These are phyloP conservation scores for Chlamydomonas sphaeroides DNA, from an alignment of 139 green algal species.

Conservation along the genomic window DNA sequence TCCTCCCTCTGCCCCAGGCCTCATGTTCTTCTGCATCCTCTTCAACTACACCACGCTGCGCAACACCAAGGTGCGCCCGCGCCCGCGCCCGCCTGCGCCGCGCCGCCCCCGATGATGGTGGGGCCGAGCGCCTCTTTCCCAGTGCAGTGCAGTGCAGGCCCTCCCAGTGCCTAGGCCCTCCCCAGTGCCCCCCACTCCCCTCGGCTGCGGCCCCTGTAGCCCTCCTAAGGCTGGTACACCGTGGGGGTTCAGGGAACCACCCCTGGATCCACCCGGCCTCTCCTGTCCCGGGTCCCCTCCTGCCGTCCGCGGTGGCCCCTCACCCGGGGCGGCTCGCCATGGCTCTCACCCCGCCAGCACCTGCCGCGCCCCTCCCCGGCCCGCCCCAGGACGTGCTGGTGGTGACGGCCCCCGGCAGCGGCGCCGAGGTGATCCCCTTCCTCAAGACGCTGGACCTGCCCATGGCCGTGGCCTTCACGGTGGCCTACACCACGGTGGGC, in stretches of 20 bases:
- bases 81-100: too few species aligned
- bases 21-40: slow-evolving; percentile 95
- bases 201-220: too few species aligned
- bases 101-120: too few species aligned
- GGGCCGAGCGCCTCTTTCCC: neutral
- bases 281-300: too few species aligned
- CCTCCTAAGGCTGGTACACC: too few species aligned
- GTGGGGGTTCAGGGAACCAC: too few species aligned
- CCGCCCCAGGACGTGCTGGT: neutral
- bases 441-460: slow-evolving; percentile 17
- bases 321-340: too few species aligned
- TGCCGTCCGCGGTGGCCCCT: too few species aligned
- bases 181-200: too few species aligned
- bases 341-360: too few species aligned
- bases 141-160: neutral
- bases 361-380: too few species aligned
- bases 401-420: neutral
- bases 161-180: neutral
- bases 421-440: slow-evolving; percentile 5
- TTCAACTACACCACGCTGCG: slow-evolving; percentile 97
- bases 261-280: too few species aligned
- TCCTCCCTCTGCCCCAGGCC: neutral
- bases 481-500: neutral
- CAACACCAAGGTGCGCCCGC: slow-evolving; percentile 86
- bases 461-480: neutral